Evolutionary conservation across 2,329 filamentous ascomycete genomes (phyloP), one percentile per base, ranked within the genome.

Genomic region (Trichophyton schoenleinii): DNA sequence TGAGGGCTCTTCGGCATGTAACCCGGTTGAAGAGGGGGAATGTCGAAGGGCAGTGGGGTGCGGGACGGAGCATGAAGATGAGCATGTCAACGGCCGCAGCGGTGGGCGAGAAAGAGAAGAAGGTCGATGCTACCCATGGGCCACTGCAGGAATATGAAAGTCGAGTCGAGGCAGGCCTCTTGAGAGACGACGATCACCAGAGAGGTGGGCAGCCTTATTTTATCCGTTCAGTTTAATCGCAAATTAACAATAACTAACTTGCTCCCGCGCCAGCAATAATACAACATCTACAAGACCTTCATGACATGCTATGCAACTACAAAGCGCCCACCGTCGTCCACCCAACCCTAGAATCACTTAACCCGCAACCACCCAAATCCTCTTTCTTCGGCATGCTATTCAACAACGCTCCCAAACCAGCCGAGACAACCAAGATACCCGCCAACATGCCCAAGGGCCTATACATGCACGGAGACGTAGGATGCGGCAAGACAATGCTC

Each of bases 401-500:
- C 57, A 69, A 71, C 18, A 64, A 66, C 34, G 58, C 65, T 38
- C 38, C 66, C 66, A 52, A 63, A 65, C 83, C 42, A 65, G 61
- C 68, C n/a, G 57, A 66, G 15, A 63, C 67, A 1, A 68, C 66
- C 2, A 64, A 79, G 2, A 87, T 95, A 22, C 85, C 90, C 0
- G 74, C 80, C n/a, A 80, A 87, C 65, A 79, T 96, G 0, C 94
- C 94, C 0, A 87, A 89, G 66, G 94, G 94, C 0, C 76, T 99
- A 36, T 99, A 99, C 74, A 87, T 99, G 73, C 96, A 89, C 70
- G 94, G 94, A 62, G 94, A 99, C 72, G 94, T 99, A 1, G 94
- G 94, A 46, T 95, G 90, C 69, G 94, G 94, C 64, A 99, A 99
- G 80, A 99, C 94, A 1, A 99, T 99, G 94, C 80, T 99, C 71